Evolutionary conservation across 345 rosid genomes (phyloP).

Genomic region (Eucalyptus polybractea): DNA sequence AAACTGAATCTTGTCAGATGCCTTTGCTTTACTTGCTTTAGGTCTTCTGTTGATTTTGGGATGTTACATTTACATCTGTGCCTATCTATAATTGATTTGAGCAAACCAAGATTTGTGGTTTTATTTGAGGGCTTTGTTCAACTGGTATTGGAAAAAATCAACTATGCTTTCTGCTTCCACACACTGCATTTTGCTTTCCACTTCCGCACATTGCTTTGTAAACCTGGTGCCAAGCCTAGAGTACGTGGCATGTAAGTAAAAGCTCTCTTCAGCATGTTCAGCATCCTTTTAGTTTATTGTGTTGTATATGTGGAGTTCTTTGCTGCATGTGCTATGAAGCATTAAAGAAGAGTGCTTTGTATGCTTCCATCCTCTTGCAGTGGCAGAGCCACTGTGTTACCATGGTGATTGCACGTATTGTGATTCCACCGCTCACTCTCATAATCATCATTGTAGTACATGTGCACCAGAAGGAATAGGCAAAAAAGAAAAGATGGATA

Average conservation of each 20-base stretch:
- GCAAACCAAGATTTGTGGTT: background rate
- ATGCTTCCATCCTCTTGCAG: background rate
- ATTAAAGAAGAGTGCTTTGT: background rate
- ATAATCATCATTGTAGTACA: background rate
- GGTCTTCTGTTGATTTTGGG: background rate
- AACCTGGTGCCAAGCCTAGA: background rate
- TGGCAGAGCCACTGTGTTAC: background rate
- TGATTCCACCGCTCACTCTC: background rate
- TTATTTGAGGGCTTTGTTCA: background rate
- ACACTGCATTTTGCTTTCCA: background rate
- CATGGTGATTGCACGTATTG: background rate
- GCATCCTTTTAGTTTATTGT: background rate
- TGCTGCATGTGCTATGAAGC: background rate
- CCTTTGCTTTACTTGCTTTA: background rate
- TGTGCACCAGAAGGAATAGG: background rate
- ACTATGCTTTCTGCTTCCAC: background rate
- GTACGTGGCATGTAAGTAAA: background rate
- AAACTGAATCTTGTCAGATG: background rate
- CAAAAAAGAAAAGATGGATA: background rate
- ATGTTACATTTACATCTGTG: background rate
- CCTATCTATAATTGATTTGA: background rate
- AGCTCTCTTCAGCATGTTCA: background rate
- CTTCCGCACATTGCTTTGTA: background rate
- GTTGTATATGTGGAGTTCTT: background rate
- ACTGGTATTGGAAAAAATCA: background rate